Percentiles rank a stretch among this genome's conserved stretches.
Evolutionary conservation across 2,329 filamentous ascomycete species (phyloP).

Genomic region (Epichloe aotearoae): DNA sequence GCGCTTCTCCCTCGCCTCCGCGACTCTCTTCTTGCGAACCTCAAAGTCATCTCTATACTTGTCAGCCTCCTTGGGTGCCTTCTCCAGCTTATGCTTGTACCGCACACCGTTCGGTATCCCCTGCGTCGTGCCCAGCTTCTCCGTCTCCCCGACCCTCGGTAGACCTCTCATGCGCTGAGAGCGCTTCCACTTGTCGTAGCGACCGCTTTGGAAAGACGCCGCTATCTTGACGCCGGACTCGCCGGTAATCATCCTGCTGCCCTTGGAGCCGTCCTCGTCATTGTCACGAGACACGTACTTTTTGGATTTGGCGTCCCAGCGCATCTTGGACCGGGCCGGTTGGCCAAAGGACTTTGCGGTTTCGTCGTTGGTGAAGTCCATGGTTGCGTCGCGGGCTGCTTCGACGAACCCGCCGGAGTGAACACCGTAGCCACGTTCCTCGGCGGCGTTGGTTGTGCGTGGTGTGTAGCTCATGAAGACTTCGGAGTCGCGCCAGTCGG

Average conservation of each 20-base stretch:
- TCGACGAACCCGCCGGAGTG: constrained; percentile 79
- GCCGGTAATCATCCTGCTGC: constrained; percentile 60
- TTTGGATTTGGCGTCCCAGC: constrained; percentile 94
- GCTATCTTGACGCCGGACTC: constrained; percentile 95
- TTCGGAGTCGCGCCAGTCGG: constrained; percentile 68
- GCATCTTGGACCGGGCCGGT: constrained; percentile 61
- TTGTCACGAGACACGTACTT: constrained; percentile 89
- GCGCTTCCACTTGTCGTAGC: constrained; percentile 87
- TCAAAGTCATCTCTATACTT: constrained; percentile 85
- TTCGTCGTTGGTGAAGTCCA: constrained; percentile 91
- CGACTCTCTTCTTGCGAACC: constrained; percentile 77
- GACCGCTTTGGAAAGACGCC: constrained; percentile 80
- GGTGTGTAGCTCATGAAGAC: constrained; percentile 96
- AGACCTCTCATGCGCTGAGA: constrained; percentile 67
- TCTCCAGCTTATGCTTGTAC: constrained; percentile 78
- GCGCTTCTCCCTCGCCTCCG: constrained; percentile 75
- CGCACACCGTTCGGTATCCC: constrained; percentile 27
- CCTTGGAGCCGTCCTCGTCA: constrained; percentile 81
- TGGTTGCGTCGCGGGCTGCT: constrained; percentile 72
- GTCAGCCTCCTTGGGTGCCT: constrained; percentile 86
- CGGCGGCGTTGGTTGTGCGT: constrained; percentile 62
- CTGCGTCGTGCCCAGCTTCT: constrained; percentile 31
- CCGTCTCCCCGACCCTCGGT: constrained; percentile 71
- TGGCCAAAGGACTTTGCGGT: constrained; percentile 65
- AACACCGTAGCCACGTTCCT: constrained; percentile 88